phyloP scores from a whole-genome alignment of 768 basidiomycete species.

The Lactifluus subvellereus region DNA sequence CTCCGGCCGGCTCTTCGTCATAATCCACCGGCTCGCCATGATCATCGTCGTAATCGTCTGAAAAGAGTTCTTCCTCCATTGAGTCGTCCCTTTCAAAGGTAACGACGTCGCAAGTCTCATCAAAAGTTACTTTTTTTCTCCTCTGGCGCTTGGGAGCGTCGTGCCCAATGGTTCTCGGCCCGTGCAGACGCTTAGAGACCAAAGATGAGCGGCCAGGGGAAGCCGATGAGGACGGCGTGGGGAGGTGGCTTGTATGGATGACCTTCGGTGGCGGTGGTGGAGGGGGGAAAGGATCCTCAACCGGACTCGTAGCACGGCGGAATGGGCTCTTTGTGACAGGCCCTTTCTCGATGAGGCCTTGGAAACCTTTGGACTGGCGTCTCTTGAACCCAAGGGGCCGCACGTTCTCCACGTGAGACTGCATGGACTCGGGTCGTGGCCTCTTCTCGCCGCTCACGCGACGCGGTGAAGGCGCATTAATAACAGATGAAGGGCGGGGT shows the following conservation, averaged over 20 bases:
- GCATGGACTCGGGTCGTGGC: conserved; percentile 64
- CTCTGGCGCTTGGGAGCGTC: conserved; percentile 38
- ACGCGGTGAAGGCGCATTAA: conserved; percentile 37
- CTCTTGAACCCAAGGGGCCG: conserved; percentile 66
- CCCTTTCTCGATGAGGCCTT: conserved; percentile 67
- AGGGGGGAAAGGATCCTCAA: conserved; percentile 29
- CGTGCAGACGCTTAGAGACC: conserved; percentile 67
- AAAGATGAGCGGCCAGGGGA: conserved; percentile 63
- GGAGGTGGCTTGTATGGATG: conserved; percentile 18
- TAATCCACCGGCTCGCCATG: conserved; percentile 16
- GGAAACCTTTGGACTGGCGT: conserved; percentile 68
- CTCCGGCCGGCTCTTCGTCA: conserved; percentile 21
- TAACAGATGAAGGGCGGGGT: conserved; percentile 30
- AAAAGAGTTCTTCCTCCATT: conserved; percentile 38
- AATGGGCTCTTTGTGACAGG: conserved; percentile 84
- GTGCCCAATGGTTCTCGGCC: conserved; percentile 54
- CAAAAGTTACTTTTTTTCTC: conserved; percentile 75
- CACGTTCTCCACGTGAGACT: conserved; percentile 67
- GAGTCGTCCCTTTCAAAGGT: conserved; percentile 66
- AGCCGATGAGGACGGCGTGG: conserved; percentile 29
- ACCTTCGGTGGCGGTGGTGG: conserved; percentile 19
- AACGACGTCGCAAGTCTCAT: conserved; percentile 74
- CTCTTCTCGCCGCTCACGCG: conserved; percentile 76
- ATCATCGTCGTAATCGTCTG: conserved; percentile 32
- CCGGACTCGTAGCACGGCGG: conserved; percentile 33